Evolutionary conservation across 2,329 filamentous ascomycete species (phyloP).

Genomic region (Colletotrichum falcatum): DNA sequence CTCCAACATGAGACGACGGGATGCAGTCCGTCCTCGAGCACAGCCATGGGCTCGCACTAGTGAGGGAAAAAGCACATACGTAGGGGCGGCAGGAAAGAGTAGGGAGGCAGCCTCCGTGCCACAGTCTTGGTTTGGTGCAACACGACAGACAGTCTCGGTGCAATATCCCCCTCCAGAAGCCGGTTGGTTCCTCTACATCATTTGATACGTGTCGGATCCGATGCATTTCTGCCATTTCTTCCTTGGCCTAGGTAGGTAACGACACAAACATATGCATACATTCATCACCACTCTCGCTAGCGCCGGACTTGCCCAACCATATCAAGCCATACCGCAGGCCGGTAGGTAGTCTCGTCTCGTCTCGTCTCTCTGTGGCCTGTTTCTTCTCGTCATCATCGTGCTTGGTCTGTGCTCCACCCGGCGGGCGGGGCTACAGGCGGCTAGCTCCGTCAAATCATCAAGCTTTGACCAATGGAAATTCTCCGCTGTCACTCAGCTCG

Average conservation of each 20-base stretch:
- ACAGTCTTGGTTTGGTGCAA: no score
- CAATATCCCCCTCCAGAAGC: neutral
- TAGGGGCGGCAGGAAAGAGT: neutral
- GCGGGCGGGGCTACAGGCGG: slow-evolving; percentile 23
- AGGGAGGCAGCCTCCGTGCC: slow-evolving; percentile 1
- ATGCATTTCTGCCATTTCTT: slow-evolving; percentile 8
- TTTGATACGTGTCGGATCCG: no score
- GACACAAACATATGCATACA: neutral
- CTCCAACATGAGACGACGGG: slow-evolving; percentile 38
- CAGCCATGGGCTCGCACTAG: slow-evolving; percentile 16
- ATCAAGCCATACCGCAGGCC: no score
- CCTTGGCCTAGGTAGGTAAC: no score
- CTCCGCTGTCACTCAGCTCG: neutral
- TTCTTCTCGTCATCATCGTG: slow-evolving; percentile 37
- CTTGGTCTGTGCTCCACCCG: slow-evolving; percentile 33
- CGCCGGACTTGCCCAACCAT: slow-evolving; percentile 30
- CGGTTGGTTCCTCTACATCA: no score
- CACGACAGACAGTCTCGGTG: neutral
- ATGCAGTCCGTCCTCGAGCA: slow-evolving; percentile 27
- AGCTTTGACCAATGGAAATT: slow-evolving; percentile 33
- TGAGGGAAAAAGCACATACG: slow-evolving; percentile 7
- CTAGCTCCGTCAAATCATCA: slow-evolving; percentile 7
- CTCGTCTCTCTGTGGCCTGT: no score
- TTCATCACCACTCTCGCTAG: slow-evolving; percentile 39
- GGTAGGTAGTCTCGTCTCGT: no score